A percentile compares a stretch with the other conserved stretches of the same genome.
Evolutionary conservation across 1,284 basidiomycete genomes (phyloP).

Genomic region (Puccinia coronata): DNA sequence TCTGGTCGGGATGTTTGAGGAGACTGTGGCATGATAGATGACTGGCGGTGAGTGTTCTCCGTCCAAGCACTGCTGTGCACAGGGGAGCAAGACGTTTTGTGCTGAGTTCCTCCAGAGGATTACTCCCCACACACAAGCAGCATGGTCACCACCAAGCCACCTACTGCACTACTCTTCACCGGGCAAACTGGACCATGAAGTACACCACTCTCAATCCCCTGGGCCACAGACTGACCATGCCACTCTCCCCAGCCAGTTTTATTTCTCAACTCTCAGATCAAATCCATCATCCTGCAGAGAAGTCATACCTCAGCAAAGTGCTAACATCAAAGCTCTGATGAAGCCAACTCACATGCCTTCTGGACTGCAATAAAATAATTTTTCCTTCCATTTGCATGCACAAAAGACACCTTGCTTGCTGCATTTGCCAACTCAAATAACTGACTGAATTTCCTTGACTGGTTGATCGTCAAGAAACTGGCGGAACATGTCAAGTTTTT

Average conservation of each 20-base stretch:
- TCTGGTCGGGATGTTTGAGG: slow-evolving; percentile 14
- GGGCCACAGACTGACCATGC: no score
- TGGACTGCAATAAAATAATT: slow-evolving; percentile 26
- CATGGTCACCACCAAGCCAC: slow-evolving; percentile 5
- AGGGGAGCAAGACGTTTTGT: no score
- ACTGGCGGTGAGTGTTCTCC: no score
- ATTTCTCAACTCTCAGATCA: no score
- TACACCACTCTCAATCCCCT: neutral
- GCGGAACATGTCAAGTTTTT: slow-evolving; percentile 29
- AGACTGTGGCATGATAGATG: no score
- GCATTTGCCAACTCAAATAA: slow-evolving; percentile 32
- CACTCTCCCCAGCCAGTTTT: no score
- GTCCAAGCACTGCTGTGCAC: no score
- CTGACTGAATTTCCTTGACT: slow-evolving; percentile 28
- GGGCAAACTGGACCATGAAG: slow-evolving; percentile 43
- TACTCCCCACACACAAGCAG: no score
- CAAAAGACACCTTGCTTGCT: slow-evolving; percentile 15
- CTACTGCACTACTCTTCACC: slow-evolving; percentile 28
- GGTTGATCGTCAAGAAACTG: slow-evolving; percentile 9
- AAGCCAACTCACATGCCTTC: slow-evolving; percentile 22
- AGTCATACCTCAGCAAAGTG: slow-evolving; percentile 27
- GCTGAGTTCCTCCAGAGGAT: no score
- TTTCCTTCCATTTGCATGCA: slow-evolving; percentile 24
- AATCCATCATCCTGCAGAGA: no score
- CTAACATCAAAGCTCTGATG: slow-evolving; percentile 27